Evolutionary conservation across 2,329 filamentous ascomycete species (phyloP).

Genomic region (Neospermospora avenae): DNA sequence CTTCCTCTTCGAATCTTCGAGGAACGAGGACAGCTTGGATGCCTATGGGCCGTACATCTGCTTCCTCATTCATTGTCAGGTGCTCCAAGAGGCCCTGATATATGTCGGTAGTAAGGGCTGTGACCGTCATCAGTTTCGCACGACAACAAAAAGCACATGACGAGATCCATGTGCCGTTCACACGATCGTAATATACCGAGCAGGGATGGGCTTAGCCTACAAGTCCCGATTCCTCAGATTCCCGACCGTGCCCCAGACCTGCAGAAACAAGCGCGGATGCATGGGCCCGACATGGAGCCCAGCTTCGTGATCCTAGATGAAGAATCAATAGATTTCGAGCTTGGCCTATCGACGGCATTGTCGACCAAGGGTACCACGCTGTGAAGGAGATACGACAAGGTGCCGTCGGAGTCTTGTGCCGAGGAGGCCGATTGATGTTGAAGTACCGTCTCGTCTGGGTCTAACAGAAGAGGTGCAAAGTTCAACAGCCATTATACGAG

Average conservation of each 20-base stretch:
- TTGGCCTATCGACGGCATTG: background rate
- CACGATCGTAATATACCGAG: slow-evolving; percentile 23
- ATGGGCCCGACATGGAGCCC: background rate
- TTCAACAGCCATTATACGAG: slow-evolving; percentile 6
- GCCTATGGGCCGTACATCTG: background rate
- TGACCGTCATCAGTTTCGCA: background rate
- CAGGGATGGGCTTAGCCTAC: slow-evolving; percentile 13
- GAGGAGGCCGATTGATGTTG: slow-evolving; percentile 13
- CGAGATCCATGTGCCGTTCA: slow-evolving; percentile 23
- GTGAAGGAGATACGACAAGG: slow-evolving; percentile 10
- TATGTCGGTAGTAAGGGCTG: background rate
- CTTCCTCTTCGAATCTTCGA: background rate
- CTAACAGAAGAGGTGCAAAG: background rate
- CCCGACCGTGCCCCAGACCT: slow-evolving; percentile 29
- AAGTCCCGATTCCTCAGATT: slow-evolving; percentile 11
- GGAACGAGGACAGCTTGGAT: background rate
- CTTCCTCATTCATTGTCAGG: background rate
- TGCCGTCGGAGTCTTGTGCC: slow-evolving; percentile 24
- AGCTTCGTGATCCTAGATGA: background rate
- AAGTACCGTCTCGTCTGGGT: slow-evolving; percentile 14
- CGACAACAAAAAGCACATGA: background rate
- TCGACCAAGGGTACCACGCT: slow-evolving; percentile 14
- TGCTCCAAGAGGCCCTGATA: no score
- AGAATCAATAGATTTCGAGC: background rate
- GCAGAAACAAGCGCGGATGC: slow-evolving; percentile 32